These are phyloP conservation scores for Colletotrichum neosansevieriae DNA, from an alignment of 2,329 filamentous ascomycete species.

Conservation along the genomic window DNA sequence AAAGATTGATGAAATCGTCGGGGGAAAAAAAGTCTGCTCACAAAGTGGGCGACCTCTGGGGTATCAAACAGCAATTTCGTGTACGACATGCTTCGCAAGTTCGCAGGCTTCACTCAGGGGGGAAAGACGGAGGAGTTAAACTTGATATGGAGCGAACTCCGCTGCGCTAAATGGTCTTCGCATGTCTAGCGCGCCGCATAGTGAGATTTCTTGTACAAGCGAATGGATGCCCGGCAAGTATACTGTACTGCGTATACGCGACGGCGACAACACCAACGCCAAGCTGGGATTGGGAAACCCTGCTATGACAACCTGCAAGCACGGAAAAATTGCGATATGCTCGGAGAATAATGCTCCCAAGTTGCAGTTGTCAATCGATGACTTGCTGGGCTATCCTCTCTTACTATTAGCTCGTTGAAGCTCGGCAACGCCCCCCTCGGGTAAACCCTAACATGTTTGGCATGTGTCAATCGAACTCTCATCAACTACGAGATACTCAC, in stretches of 20 bases:
- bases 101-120: no score
- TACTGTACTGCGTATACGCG: no score
- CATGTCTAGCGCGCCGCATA: constrained; percentile 12
- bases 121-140: not conserved
- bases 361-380: not conserved
- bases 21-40: not conserved
- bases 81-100: constrained; percentile 11
- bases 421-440: not conserved
- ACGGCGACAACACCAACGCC: not conserved
- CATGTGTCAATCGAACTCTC: not conserved
- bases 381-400: not conserved
- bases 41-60: constrained; percentile 13
- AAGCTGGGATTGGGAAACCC: not conserved
- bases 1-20: not conserved
- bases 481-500: constrained; percentile 4
- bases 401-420: not conserved
- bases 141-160: constrained; percentile 7
- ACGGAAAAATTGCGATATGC: not conserved
- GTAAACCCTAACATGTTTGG: not conserved
- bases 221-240: not conserved
- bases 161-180: not conserved
- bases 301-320: not conserved
- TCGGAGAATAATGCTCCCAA: not conserved
- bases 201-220: constrained; percentile 14
- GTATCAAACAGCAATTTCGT: constrained; percentile 13